Evolutionary conservation across 148 eudicot genomes (phyloP), one percentile per base, ranked within the genome.

Genomic region (Rhododendron griersonianum): DNA sequence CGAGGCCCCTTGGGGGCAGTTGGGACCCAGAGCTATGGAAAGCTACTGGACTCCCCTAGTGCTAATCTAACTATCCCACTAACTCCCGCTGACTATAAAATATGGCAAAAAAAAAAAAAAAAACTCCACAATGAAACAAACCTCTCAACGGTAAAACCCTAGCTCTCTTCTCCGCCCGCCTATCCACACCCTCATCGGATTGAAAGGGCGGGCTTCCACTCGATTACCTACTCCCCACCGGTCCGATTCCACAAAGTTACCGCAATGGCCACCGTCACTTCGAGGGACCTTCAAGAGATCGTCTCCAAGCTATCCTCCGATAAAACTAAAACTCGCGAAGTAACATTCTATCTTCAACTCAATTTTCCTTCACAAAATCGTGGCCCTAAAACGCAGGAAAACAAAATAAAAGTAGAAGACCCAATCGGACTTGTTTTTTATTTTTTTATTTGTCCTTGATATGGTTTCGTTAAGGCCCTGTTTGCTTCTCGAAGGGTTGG

Each of bases 261-360:
- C 82, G 81, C 83, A 86, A 92, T 89, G 93, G 80, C 90, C 61
- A 84, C 74, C 14, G 91, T 93, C 83, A 91, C 93, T 77, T 91
- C 95, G 33, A 84, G 96, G 88, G 99, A 96, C 81, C 75, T 96
- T 77, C 91, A 95, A 33, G 98, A 95, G 45, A 91, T 96, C 87
- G 92, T 94, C 89, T 74, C 93, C 2, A 96, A 92, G 86, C 90
- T 96, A 25, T 89, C 95, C 7, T 90, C 98, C 59, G 96, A 94
- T 78, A 96, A 93, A 93, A 88, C 94, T 13, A 93, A 91, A 91
- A 45, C 88, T 79, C 95, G 98, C 53, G 98, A 96, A 86, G 99
- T 95, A 96, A 76, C 16, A 0, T 79, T 30, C 75, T 21, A 25
- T 84, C 37, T 73, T 10, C 45, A 37, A 25, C 71, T 35, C 35